phyloP scores from a whole-genome alignment of 352 stramenopile species.

The Phytophthora colocasiae region DNA sequence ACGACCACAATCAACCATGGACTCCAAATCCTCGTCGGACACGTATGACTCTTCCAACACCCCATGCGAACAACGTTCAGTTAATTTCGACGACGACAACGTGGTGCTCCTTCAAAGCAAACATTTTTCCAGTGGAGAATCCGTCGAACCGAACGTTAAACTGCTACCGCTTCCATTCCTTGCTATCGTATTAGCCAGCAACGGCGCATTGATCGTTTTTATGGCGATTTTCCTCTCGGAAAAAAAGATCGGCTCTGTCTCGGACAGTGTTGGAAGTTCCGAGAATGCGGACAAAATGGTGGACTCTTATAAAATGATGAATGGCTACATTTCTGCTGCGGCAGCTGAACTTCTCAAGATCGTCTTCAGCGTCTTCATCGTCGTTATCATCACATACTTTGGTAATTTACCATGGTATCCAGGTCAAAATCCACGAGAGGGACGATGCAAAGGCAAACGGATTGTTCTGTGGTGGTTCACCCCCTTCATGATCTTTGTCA shows the following conservation, averaged over 20 bases:
- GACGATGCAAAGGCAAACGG: constrained; percentile 34
- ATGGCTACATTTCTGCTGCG: constrained; percentile 41
- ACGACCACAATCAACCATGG: too few species aligned
- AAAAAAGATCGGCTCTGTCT: constrained; percentile 31
- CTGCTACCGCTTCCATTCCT: constrained; percentile 28
- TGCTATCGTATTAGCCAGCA: constrained; percentile 22
- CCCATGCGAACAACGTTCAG: too few species aligned
- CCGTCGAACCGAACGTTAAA: constrained; percentile 28
- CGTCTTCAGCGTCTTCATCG: constrained; percentile 45
- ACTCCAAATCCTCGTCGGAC: too few species aligned
- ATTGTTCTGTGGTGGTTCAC: constrained; percentile 38
- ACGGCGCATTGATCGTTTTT: constrained; percentile 33
- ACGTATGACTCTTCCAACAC: too few species aligned
- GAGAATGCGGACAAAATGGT: constrained; percentile 39
- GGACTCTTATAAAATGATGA: constrained; percentile 46
- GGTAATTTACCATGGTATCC: constrained; percentile 44
- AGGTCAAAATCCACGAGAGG: constrained; percentile 23
- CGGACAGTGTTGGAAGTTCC: constrained; percentile 4
- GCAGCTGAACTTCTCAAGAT: constrained; percentile 35
- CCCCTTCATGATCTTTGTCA: constrained; percentile 41
- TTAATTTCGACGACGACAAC: too few species aligned
- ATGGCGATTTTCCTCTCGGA: constrained; percentile 36
- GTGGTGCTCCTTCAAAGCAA: too few species aligned
- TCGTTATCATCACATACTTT: constrained; percentile 45
- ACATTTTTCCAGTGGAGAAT: too few species aligned